Evolutionary conservation across 2,329 filamentous ascomycete species (phyloP).

Genomic region (Ophiobolus disseminans): DNA sequence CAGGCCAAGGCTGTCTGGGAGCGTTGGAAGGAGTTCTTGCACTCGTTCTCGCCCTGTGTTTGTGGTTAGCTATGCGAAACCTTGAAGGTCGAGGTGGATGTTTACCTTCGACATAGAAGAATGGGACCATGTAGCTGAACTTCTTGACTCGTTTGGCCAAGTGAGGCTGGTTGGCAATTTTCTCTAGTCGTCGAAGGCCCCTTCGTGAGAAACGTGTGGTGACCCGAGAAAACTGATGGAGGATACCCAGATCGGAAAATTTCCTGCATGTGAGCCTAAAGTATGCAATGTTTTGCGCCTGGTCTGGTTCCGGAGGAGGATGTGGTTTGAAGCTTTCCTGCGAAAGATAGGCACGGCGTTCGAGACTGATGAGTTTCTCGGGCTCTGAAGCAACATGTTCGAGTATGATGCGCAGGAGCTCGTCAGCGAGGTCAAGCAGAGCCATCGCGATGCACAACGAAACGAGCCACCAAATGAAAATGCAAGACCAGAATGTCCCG

Average conservation of each 20-base stretch:
- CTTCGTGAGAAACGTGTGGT: slow-evolving; percentile 59
- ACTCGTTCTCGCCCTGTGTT: slow-evolving; percentile 49
- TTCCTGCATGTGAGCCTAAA: slow-evolving; percentile 52
- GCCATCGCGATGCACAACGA: too few relatives aligned
- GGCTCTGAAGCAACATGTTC: slow-evolving; percentile 61
- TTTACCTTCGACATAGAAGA: slow-evolving; percentile 63
- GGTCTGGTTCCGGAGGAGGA: slow-evolving; percentile 51
- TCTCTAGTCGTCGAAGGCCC: slow-evolving; percentile 58
- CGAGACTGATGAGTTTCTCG: slow-evolving; percentile 58
- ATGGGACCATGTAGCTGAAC: slow-evolving; percentile 67
- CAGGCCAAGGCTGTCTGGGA: slow-evolving; percentile 44
- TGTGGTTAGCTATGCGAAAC: slow-evolving; percentile 28
- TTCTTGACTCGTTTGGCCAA: slow-evolving; percentile 64
- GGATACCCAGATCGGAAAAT: slow-evolving; percentile 56
- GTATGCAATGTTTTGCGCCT: slow-evolving; percentile 53
- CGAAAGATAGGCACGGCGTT: slow-evolving; percentile 59
- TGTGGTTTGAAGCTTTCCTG: slow-evolving; percentile 60
- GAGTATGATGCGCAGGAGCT: slow-evolving; percentile 59
- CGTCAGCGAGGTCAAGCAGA: slow-evolving; percentile 55
- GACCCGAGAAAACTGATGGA: slow-evolving; percentile 60
- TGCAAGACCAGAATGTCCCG: slow-evolving; percentile 29
- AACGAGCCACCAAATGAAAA: too few relatives aligned
- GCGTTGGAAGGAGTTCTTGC: slow-evolving; percentile 48
- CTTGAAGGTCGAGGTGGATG: background rate
- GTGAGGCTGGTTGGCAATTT: slow-evolving; percentile 57